Evolutionary conservation across 768 basidiomycete genomes (phyloP), one percentile per base, ranked within the genome.

Genomic region (Solioccasus polychromus): DNA sequence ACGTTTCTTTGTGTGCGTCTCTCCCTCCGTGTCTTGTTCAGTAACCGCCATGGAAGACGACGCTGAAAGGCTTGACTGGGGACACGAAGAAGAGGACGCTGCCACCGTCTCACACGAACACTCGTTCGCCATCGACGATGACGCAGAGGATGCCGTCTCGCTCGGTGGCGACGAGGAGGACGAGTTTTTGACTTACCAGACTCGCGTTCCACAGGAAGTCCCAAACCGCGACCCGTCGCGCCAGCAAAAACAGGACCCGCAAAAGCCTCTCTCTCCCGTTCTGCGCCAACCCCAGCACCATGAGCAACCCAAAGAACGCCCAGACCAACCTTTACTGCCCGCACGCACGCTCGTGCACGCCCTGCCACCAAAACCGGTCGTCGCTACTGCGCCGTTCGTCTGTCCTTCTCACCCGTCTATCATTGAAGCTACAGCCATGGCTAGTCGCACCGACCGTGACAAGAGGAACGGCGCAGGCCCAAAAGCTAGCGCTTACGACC

Each of bases 101-200:
- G 72, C 66, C 34, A 68, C 71, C 55, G 74, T 6, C n/a, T 8
- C 49, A 73, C 50, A 74, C 42, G 55, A 51, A 29, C 55, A 47
- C 43, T 50, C 52, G 22, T 50, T 66, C 22, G 60, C 61, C 29
- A 39, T 48, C 10, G 73, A 76, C 49, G 74, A n/a, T n/a, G n/a
- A 75, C 52, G 71, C 70, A 41, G 80, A 80, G 56, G 78, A 82
- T 53, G 75, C 82, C 43, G 80, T 88, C 53, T 88, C 85, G 38
- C 73, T 88, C 23, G 85, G 85, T 42, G 79, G 79, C 51, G 83
- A 85, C 56, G 82, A 88, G 42, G 83, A 85, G 39, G 80, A 84
- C 50, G 77, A 78, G 36, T 77, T 76, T 59, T 67, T 70, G 45
- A 73, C 77, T 55, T 71, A 68, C 57, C 66, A 73, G 52, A 55